A percentile compares a stretch with the other conserved stretches of the same genome.
Evolutionary conservation across 2,329 filamentous ascomycete genomes (phyloP).

Genomic region (Fusarium clavum): DNA sequence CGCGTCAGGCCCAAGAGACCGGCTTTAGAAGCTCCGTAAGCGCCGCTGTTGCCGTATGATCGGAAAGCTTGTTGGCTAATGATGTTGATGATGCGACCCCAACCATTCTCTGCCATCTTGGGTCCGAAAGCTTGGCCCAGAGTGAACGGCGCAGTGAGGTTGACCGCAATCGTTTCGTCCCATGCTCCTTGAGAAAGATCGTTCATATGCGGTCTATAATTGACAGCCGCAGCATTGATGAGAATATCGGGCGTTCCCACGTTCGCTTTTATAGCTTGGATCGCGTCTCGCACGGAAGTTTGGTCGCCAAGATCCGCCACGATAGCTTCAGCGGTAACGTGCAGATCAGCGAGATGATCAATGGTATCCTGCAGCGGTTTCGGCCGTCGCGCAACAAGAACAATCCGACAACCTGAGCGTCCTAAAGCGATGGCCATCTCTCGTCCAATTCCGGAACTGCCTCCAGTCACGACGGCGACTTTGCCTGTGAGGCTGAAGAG

Average conservation of each 20-base stretch:
- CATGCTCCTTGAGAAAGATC: constrained; percentile 45
- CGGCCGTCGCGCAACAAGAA: constrained; percentile 48
- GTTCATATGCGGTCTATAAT: constrained; percentile 48
- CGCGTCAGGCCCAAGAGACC: constrained; percentile 49
- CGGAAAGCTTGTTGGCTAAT: constrained; percentile 50
- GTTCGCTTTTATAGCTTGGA: constrained; percentile 35
- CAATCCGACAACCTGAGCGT: constrained; percentile 47
- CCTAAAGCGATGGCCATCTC: constrained; percentile 49
- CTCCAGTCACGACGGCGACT: constrained; percentile 50
- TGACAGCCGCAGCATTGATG: constrained; percentile 50
- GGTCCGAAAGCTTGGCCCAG: constrained; percentile 51
- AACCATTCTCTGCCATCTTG: constrained; percentile 47
- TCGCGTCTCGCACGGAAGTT: constrained; percentile 24
- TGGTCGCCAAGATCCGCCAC: constrained; percentile 35
- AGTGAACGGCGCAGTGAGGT: constrained; percentile 50
- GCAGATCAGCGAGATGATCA: constrained; percentile 39
- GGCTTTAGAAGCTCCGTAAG: constrained; percentile 50
- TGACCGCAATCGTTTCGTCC: constrained; percentile 49
- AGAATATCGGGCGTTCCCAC: constrained; percentile 49
- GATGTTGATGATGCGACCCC: constrained; percentile 52
- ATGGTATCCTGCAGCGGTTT: constrained; percentile 43
- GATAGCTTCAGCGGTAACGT: constrained; percentile 42
- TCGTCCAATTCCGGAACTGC: constrained; percentile 52
- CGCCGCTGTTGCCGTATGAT: constrained; percentile 50
- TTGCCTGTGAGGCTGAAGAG: constrained; percentile 49